Base-by-base conservation (phyloP, 768 basidiomycete species). In the Tubosaeta brunneosetosa region DNA sequence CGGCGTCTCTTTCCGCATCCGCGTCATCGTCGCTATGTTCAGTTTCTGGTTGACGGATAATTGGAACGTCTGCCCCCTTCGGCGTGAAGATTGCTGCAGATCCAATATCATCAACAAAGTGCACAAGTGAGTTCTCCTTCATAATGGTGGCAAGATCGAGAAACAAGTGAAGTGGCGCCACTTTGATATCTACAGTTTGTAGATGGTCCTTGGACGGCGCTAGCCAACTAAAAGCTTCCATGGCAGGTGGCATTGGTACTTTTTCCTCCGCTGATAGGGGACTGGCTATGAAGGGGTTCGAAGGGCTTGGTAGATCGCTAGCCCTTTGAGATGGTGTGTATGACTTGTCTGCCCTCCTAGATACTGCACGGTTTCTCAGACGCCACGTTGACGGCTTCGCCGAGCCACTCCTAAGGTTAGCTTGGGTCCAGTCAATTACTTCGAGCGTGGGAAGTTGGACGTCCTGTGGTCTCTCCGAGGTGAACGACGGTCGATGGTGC, bases 91-190 rank as follows among this genome's bases (percentile, higher is more conserved):
- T 52, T 22, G 53, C 31, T 19, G 61, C 49, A 1, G 55, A 63
- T n/a, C 65, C 57, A 33, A 77, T 36, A 13, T 78, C 76, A 9
- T 80, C 73, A 40, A 86, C 36, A 55, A 86, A 87, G 0, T 67
- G 61, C 32, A 80, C 61, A 42, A 75, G 69, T 53, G 66, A 73
- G 47, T 54, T 61, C 59, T 70, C 58, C 53, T 72, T 62, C 46
- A 81, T 57, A 17, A 75, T 57, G 50, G 72, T 64, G 32, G 69
- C 77, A 43, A 91, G 70, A 64, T 94, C 91, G 26, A 89, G 47
- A 61, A 91, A 90, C n/a, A 88, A 38, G 61, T 93, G 91, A 10
- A 94, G 59, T 10, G 92, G 86, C 10, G 73, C 72, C 8, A 81
- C 61, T 27, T 77, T 71, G 31, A 82, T 46, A 5, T 72, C 61